These are phyloP conservation scores for Pichia sp. DNA, from an alignment of 1,139 yeast genomes.

Conservation along the genomic window DNA sequence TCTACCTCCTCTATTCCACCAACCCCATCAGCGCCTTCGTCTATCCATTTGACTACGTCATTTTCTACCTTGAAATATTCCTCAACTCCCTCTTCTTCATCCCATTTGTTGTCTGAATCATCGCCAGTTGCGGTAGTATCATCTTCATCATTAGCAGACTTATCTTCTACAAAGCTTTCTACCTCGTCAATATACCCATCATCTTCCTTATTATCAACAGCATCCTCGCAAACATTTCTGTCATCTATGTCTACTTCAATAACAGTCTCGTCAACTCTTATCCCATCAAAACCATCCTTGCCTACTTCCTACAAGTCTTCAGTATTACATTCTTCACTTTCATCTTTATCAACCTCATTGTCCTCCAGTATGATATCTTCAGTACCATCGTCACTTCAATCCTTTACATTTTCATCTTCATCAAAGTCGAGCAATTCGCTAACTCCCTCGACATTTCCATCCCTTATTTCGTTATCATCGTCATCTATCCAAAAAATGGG, in stretches of 20 bases:
- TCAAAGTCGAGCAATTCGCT: neutral
- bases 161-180: neutral
- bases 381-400: no score
- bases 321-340: neutral
- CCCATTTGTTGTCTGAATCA: no score
- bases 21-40: neutral
- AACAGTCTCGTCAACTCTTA: no score
- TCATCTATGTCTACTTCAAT: neutral
- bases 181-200: neutral
- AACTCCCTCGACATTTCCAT: neutral
- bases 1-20: slow-evolving; percentile 1
- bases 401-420: neutral
- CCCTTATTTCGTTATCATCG: no score
- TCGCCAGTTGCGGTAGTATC: no score
- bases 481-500: no score
- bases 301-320: neutral
- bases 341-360: slow-evolving; percentile 7
- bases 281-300: no score
- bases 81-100: no score
- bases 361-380: slow-evolving; percentile 3
- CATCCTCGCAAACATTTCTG: neutral
- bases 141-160: no score
- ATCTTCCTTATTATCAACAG: neutral
- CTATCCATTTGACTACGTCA: no score
- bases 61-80: no score